Percentiles rank a stretch among this genome's conserved stretches.
Evolutionary conservation across 75 land plant genomes (phyloP).

Genomic region (Picea glauca): DNA sequence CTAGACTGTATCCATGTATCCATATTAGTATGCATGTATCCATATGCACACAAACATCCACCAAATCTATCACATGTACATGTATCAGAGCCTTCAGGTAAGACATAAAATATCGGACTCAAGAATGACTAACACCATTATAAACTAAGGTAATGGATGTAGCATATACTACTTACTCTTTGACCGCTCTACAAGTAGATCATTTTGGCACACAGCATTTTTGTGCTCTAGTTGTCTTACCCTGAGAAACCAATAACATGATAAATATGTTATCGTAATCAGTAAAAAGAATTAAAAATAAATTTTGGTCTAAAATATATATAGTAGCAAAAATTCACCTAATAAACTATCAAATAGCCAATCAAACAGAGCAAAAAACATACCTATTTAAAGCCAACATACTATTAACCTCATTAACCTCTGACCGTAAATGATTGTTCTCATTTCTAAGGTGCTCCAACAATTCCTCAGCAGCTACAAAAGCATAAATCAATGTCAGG

Average conservation of each 20-base stretch:
- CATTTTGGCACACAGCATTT: constrained; percentile 7
- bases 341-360: neutral
- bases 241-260: neutral
- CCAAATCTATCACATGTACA: neutral
- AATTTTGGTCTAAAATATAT: neutral
- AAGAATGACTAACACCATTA: neutral
- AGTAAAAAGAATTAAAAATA: neutral
- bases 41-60: neutral
- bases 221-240: constrained; percentile 4
- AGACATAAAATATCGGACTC: neutral
- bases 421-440: neutral
- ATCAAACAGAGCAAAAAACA: neutral
- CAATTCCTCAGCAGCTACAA: constrained; percentile 7
- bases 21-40: neutral
- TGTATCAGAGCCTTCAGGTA: neutral
- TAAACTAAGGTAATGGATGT: neutral
- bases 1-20: neutral
- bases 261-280: neutral
- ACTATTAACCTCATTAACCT: neutral
- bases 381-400: neutral
- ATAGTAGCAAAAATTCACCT: neutral
- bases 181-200: constrained; percentile 6
- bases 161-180: constrained; percentile 7
- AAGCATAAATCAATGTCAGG: neutral
- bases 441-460: constrained; percentile 8